Conservation (phyloP, 257 asterid species). For the Petunia axillaris region DNA sequence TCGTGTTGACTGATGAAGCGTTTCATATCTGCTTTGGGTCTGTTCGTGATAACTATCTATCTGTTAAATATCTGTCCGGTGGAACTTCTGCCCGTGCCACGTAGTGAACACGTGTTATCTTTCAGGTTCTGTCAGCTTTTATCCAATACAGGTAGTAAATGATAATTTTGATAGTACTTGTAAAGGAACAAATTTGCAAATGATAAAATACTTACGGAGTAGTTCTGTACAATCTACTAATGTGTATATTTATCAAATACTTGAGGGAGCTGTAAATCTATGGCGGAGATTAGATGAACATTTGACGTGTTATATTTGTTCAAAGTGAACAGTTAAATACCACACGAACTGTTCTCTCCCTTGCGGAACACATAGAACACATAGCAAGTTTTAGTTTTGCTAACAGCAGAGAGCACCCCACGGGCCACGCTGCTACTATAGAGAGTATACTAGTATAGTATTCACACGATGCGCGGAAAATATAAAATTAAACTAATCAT, state of each 20-base stretch:
- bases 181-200: background rate
- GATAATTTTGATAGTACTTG: background rate
- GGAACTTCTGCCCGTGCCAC: too few species aligned
- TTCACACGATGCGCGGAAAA: too few species aligned
- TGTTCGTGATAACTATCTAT: too few species aligned
- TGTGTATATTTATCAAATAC: too few species aligned
- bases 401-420: background rate
- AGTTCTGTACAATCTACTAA: background rate
- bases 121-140: too few species aligned
- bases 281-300: conserved; percentile 10
- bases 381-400: background rate
- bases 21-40: too few species aligned
- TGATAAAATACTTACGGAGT: background rate
- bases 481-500: too few species aligned
- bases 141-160: background rate
- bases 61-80: too few species aligned
- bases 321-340: background rate
- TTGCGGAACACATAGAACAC: background rate
- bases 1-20: too few species aligned
- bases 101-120: too few species aligned
- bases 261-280: background rate
- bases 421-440: conserved; percentile 5
- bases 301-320: conserved; percentile 12
- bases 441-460: too few species aligned
- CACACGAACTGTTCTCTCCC: background rate